These are phyloP conservation scores for Lodderomyces beijingensis DNA, from an alignment of 1,139 yeast species.

Conservation along the genomic window DNA sequence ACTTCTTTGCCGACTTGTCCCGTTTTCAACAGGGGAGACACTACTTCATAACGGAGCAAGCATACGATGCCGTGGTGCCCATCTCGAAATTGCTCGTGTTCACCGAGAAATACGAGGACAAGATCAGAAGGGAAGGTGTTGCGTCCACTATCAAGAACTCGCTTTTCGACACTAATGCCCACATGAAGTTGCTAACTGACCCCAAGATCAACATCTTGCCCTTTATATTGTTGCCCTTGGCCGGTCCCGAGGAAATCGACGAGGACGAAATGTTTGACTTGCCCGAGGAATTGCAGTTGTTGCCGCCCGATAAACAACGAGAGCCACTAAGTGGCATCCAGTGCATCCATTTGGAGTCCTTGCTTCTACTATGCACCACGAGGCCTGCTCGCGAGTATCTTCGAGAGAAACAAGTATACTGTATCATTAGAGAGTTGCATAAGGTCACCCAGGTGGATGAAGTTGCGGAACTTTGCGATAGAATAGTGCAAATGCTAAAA, in stretches of 20 bases:
- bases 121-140: slow-evolving; percentile 84
- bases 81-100: slow-evolving; percentile 75
- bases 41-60: slow-evolving; percentile 68
- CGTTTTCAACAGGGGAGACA: slow-evolving; percentile 66
- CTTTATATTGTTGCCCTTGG: slow-evolving; percentile 75
- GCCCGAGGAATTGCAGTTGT: slow-evolving; percentile 83
- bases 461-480: slow-evolving; percentile 64
- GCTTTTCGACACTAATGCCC: slow-evolving; percentile 73
- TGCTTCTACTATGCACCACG: slow-evolving; percentile 74
- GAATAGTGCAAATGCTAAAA: slow-evolving; percentile 81
- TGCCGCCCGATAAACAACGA: slow-evolving; percentile 71
- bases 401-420: slow-evolving; percentile 76
- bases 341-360: slow-evolving; percentile 69
- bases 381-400: slow-evolving; percentile 66
- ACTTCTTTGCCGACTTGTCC: slow-evolving; percentile 87
- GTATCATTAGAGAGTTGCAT: slow-evolving; percentile 80
- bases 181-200: slow-evolving; percentile 54
- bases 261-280: slow-evolving; percentile 80
- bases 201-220: slow-evolving; percentile 72
- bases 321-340: slow-evolving; percentile 68
- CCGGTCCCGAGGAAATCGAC: slow-evolving; percentile 77
- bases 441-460: slow-evolving; percentile 61
- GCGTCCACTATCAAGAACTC: slow-evolving; percentile 91
- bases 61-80: slow-evolving; percentile 76
- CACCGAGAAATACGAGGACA: slow-evolving; percentile 75